phyloP scores from a whole-genome alignment of 2,329 filamentous ascomycete species.

The Aureobasidium subglaciale region DNA sequence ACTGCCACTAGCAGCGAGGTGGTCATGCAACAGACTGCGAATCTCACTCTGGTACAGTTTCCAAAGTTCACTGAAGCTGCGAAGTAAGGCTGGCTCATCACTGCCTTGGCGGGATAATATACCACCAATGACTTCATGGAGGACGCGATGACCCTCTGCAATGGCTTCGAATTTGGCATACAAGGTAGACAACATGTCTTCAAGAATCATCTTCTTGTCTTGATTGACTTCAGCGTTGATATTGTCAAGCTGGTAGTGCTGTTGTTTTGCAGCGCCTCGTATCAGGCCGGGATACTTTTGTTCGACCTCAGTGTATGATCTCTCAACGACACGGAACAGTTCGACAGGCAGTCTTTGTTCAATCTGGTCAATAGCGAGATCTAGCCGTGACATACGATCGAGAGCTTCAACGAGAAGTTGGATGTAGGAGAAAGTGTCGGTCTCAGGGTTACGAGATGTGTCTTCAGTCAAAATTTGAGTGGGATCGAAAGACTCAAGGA shows the following conservation, averaged over 20 bases:
- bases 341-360: conserved; percentile 92
- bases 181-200: conserved; percentile 83
- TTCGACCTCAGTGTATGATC: conserved; percentile 90
- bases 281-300: conserved; percentile 83
- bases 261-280: conserved; percentile 40
- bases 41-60: conserved; percentile 98
- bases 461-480: conserved; percentile 66
- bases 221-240: conserved; percentile 24
- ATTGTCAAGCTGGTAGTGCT: conserved; percentile 41
- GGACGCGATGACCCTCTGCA: conserved; percentile 85
- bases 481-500: conserved; percentile 51
- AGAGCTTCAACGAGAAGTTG: conserved; percentile 79
- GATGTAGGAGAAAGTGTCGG: conserved; percentile 92
- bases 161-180: conserved; percentile 98
- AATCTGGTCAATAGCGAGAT: conserved; percentile 79
- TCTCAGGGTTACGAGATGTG: conserved; percentile 84
- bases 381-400: conserved; percentile 80
- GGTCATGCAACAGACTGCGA: conserved; percentile 85
- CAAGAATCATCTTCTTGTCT: conserved; percentile 75
- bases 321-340: conserved; percentile 86
- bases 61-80: conserved; percentile 95
- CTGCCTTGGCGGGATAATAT: conserved; percentile 74
- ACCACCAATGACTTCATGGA: conserved; percentile 84
- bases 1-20: conserved; percentile 79
- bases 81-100: conserved; percentile 58